These are phyloP conservation scores for Triticum dicoccoides DNA, from an alignment of 176 grass and related monocot genomes.

Conservation along the genomic window DNA sequence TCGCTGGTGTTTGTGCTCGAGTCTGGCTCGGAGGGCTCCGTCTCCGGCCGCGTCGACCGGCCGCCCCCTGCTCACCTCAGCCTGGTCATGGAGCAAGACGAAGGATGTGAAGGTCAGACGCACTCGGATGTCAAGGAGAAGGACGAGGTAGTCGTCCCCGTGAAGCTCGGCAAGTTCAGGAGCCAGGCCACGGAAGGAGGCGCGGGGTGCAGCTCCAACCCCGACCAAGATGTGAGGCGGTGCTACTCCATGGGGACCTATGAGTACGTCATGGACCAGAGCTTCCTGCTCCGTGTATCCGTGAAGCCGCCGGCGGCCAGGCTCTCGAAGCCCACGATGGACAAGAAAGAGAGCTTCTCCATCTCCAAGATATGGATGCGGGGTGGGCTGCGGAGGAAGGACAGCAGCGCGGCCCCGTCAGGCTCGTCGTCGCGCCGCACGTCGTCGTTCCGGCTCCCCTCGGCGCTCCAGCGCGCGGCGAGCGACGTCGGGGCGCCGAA, in stretches of 20 bases:
- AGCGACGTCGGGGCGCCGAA: slow-evolving; percentile 44
- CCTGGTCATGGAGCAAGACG: slow-evolving; percentile 38
- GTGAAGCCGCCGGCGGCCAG: slow-evolving; percentile 58
- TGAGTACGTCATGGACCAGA: slow-evolving; percentile 94
- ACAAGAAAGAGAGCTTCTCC: slow-evolving; percentile 75
- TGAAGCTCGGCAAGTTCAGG: slow-evolving; percentile 88
- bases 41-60: slow-evolving; percentile 51
- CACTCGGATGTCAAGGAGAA: slow-evolving; percentile 27
- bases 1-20: slow-evolving; percentile 69
- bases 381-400: slow-evolving; percentile 33
- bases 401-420: slow-evolving; percentile 9
- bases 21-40: slow-evolving; percentile 61
- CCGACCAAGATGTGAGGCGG: slow-evolving; percentile 62
- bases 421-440: slow-evolving; percentile 41
- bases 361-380: slow-evolving; percentile 93
- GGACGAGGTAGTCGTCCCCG: slow-evolving; percentile 61
- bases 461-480: slow-evolving; percentile 39
- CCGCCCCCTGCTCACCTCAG: slow-evolving; percentile 30
- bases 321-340: slow-evolving; percentile 17
- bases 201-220: not conserved
- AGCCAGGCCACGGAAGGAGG: slow-evolving; percentile 40
- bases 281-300: slow-evolving; percentile 49
- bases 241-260: slow-evolving; percentile 93
- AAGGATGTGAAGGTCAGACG: slow-evolving; percentile 20
- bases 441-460: slow-evolving; percentile 64